phyloP scores from a whole-genome alignment of 495 filamentous ascomycete genomes.

The Chaetomidium leptoderma region DNA sequence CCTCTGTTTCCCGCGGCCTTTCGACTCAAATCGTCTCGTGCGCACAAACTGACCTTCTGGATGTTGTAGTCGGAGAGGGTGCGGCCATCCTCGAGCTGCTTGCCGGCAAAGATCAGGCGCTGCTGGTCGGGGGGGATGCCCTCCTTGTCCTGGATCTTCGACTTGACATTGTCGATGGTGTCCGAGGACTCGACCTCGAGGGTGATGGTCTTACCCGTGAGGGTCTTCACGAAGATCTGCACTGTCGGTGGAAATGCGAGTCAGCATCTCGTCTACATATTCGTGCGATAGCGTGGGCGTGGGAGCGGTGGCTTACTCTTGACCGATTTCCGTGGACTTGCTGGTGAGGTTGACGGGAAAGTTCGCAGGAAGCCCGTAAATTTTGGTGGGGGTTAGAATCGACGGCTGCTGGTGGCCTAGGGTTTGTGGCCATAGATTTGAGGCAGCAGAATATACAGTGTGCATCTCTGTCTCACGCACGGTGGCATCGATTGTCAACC shows the following conservation, averaged over 20 bases:
- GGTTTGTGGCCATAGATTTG: slow-evolving; percentile 17
- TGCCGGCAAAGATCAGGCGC: slow-evolving; percentile 98
- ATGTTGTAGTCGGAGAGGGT: slow-evolving; percentile 99
- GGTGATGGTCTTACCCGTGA: slow-evolving; percentile 99
- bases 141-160: slow-evolving; percentile 99
- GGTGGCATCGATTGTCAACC: neutral
- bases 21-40: slow-evolving; percentile 10
- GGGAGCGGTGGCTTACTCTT: slow-evolving; percentile 35
- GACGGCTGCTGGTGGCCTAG: slow-evolving; percentile 16
- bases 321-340: slow-evolving; percentile 34
- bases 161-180: slow-evolving; percentile 98
- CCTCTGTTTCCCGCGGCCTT: slow-evolving; percentile 6
- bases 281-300: neutral
- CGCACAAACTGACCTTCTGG: slow-evolving; percentile 76
- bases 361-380: slow-evolving; percentile 25
- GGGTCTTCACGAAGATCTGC: slow-evolving; percentile 89
- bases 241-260: slow-evolving; percentile 24
- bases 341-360: slow-evolving; percentile 31
- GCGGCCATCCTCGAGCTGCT: slow-evolving; percentile 99
- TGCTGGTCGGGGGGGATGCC: slow-evolving; percentile 99
- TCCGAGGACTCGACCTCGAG: slow-evolving; percentile 98
- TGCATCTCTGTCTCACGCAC: neutral
- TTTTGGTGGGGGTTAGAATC: slow-evolving; percentile 36
- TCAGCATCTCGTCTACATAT: slow-evolving; percentile 32
- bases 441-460: neutral